phyloP scores from a whole-genome alignment of 257 asterid genomes.

The Solanum chmielewskii region DNA sequence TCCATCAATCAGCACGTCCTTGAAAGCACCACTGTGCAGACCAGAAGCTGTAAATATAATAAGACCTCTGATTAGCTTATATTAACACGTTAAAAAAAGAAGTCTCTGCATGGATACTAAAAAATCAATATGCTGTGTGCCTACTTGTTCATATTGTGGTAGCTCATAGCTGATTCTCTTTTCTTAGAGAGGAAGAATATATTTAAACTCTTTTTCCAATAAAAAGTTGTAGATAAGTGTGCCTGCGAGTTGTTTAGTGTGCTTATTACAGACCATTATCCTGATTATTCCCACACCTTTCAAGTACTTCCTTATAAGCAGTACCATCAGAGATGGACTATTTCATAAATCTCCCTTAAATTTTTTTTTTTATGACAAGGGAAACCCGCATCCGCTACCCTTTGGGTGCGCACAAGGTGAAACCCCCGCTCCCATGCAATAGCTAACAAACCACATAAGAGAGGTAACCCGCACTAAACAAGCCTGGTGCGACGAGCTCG shows the following conservation, averaged over 20 bases:
- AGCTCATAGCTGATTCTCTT: not conserved
- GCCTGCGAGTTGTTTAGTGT: not conserved
- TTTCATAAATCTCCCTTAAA: not conserved
- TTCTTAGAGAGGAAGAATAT: not conserved
- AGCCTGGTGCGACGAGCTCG: too few species aligned
- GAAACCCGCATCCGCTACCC: too few species aligned
- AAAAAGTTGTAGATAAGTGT: not conserved
- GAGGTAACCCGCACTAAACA: too few species aligned
- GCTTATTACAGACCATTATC: not conserved
- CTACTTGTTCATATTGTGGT: not conserved
- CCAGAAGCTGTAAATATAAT: slow-evolving; percentile 44
- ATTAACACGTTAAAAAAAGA: not conserved
- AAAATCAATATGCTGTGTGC: not conserved
- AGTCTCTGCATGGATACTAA: not conserved
- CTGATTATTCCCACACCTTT: not conserved
- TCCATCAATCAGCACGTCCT: slow-evolving; percentile 85
- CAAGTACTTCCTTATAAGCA: not conserved
- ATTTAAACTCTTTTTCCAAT: not conserved
- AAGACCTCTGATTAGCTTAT: not conserved
- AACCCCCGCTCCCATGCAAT: too few species aligned
- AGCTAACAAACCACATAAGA: too few species aligned
- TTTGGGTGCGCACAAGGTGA: too few species aligned
- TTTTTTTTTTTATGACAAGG: not conserved
- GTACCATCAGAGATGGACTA: not conserved
- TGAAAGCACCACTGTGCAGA: slow-evolving; percentile 54